Base-by-base conservation (phyloP, 352 stramenopile genomes). In the Phytophthora kernoviae region DNA sequence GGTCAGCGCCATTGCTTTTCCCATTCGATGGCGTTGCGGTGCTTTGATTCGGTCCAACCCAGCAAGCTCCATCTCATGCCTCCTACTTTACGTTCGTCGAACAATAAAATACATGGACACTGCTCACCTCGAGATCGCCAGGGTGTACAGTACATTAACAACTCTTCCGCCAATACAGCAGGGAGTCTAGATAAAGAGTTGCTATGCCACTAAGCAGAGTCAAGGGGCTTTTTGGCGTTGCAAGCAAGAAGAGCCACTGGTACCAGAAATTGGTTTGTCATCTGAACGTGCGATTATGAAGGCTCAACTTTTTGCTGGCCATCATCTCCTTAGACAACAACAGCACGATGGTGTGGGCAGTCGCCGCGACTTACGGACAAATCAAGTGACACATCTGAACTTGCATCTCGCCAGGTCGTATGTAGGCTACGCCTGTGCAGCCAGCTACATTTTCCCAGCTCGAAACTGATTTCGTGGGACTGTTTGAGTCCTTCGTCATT, bases 381-480 rank as follows among this genome's bases (percentile, higher is more conserved):
- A 60, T 56, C 48, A 44, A 37, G 27, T 65, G 39, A 45, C 47
- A 64, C 39, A 68, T 65, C 61, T 48, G 37, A 70, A 59, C 27
- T 44, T 53, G 54, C 32, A 65, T 70, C 49, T 68, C 34, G 61
- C 54, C 30, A 2, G 0, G 27, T 58, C 48, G 47, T 54, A 58
- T 11, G 39, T 26, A 24, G 5, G 10, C 30, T 41, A 17, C 17
- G 14, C n/a, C n/a, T n/a, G 10, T 21, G 44, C 44, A 39, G 45
- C 27, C 5, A 44, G 10, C 47, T 4, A 44, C 39, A 24, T 22
- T 44, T 8, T 27, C 24, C 33, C 45, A 51, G 12, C 21, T 48
- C 48, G 34, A 54, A 67, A 43, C 60, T 64, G 60, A 68, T 55
- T 68, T 64, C 21, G 47, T 68, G 32, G 40, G 52, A 68, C 59